Base-by-base conservation (phyloP, 176 grass and related monocot species). In the Saccharum officinarum region DNA sequence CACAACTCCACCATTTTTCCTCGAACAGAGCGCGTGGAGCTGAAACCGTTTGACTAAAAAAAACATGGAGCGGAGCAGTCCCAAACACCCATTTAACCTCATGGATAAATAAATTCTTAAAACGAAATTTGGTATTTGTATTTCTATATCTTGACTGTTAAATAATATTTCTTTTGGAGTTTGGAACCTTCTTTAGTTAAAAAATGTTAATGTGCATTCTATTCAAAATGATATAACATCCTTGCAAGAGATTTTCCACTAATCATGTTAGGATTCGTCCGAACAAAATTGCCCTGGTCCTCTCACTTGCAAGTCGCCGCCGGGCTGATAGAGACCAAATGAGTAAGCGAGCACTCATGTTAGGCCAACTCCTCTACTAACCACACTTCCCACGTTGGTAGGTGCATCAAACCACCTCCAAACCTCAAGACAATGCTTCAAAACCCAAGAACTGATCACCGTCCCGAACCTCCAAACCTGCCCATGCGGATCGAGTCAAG, bases 301-400 rank as follows among this genome's bases (percentile, higher is more conserved):
- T 22, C 18, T 22, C 18, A 8, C 7, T 22, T 57, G 18, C 54
- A 26, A 62, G 60, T 52, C 20, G 8, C 31, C n/a, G 30, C 61
- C 22, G 49, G 25, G 26, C 22, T 72, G 54, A 86, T 30, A n/a
- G 42, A 47, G 69, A 28, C 70, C 45, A 68, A 47, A 38, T 11
- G 57, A 62, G 69, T 28, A 85, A 61, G 54, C 44, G 17, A 64
- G 18, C 65, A 44, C 41, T 73, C 69, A 75, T 49, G 73, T 83
- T 93, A 91, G 94, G 91, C 78, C 89, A 93, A 93, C 94, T 85
- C 61, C 91, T 82, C 59, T 66, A 70, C 72, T 82, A 75, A 44
- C 82, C 80, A 80, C 49, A n/a, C 77, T 41, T 76, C n/a, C 12
- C 71, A 71, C 71, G 30, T 85, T 31, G 89, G 75, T 87, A 73